Conservation (phyloP, 23 red algal species). For the Agarophyton chilense region DNA sequence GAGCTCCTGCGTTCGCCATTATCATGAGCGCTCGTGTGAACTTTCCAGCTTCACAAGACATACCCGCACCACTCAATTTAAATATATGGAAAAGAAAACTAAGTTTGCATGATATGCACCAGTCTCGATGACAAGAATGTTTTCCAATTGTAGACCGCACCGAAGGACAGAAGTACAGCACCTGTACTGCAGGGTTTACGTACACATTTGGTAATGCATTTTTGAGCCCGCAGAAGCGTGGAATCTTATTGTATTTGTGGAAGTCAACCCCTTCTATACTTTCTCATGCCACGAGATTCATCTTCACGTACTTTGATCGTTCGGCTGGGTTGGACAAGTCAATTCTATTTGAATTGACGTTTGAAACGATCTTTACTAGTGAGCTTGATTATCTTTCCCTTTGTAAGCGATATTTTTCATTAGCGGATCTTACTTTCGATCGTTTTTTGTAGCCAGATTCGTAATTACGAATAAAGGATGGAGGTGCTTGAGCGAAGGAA, state of each 20-base stretch:
- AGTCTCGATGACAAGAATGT: constrained; percentile 69
- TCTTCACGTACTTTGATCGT: too few species aligned
- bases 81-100: constrained; percentile 92
- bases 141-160: constrained; percentile 77
- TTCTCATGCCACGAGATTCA: too few species aligned
- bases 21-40: constrained; percentile 87
- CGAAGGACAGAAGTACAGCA: constrained; percentile 71
- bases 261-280: constrained; percentile 92
- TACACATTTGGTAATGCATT: constrained; percentile 91
- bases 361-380: not conserved
- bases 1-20: constrained; percentile 79
- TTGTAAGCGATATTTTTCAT: not conserved
- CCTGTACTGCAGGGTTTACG: too few species aligned
- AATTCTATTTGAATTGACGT: too few species aligned
- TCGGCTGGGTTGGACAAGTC: too few species aligned
- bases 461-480: constrained; percentile 61
- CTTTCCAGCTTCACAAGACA: constrained; percentile 83
- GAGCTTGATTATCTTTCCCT: not conserved
- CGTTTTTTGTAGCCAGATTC: constrained; percentile 33
- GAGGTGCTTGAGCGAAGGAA: constrained; percentile 51
- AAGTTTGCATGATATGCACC: constrained; percentile 87
- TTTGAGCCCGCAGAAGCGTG: constrained; percentile 80
- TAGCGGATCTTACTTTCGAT: not conserved
- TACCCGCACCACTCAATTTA: constrained; percentile 71
- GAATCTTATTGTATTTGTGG: constrained; percentile 76